Evolutionary conservation across 1,284 basidiomycete genomes (phyloP).

Genomic region (Sanghuangporus baumii): DNA sequence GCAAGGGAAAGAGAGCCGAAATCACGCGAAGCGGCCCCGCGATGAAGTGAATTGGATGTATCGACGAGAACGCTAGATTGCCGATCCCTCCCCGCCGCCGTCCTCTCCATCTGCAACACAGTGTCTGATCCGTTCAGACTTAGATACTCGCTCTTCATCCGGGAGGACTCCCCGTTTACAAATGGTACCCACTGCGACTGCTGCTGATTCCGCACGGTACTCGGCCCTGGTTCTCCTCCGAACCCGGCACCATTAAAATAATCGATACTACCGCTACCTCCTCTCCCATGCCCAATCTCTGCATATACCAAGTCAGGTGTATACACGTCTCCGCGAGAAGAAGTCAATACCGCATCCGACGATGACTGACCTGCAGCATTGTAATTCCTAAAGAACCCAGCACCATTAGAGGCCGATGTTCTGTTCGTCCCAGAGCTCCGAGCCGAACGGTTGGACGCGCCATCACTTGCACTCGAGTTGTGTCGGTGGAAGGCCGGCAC

Average conservation of each 20-base stretch:
- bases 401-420: constrained; percentile 38
- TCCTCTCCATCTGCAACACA: neutral
- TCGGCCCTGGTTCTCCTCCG: constrained; percentile 16
- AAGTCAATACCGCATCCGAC: constrained; percentile 33
- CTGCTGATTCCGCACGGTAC: constrained; percentile 13
- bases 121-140: constrained; percentile 5
- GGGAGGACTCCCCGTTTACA: constrained; percentile 20
- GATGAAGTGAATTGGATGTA: neutral
- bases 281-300: constrained; percentile 70
- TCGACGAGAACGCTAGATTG: neutral
- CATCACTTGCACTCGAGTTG: constrained; percentile 19
- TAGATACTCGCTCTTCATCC: constrained; percentile 24
- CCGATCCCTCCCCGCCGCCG: neutral
- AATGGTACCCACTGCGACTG: constrained; percentile 16
- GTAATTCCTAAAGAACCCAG: constrained; percentile 56
- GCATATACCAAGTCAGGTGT: constrained; percentile 72
- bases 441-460: constrained; percentile 38
- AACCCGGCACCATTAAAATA: neutral
- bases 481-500: constrained; percentile 9
- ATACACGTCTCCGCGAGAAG: constrained; percentile 49
- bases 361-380: constrained; percentile 22
- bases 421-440: constrained; percentile 45
- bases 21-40: constrained; percentile 21
- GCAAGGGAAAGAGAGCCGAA: constrained; percentile 16
- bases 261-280: constrained; percentile 30